These are phyloP conservation scores for Boletales sp. DNA, from an alignment of 768 basidiomycete genomes.

Conservation along the genomic window DNA sequence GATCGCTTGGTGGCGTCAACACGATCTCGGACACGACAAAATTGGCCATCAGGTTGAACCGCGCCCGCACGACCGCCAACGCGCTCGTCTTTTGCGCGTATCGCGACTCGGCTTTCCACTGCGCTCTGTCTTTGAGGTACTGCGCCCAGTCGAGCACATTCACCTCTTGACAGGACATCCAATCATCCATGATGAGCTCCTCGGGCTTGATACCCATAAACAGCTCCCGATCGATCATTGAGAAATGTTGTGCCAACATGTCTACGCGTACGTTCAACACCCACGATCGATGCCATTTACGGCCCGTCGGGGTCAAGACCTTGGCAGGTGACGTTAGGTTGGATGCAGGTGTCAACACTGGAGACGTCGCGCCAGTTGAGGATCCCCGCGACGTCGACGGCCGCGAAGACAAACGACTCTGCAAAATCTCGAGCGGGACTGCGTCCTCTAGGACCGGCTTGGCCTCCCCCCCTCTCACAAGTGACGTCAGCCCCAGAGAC, in stretches of 20 bases:
- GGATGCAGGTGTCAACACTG: conserved; percentile 8
- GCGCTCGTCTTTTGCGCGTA: conserved; percentile 64
- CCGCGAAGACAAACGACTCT: conserved; percentile 48
- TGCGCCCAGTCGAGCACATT: conserved; percentile 81
- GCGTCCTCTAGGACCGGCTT: conserved; percentile 58
- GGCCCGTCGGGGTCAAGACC: conserved; percentile 34
- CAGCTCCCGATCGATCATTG: conserved; percentile 85
- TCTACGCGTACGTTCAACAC: conserved; percentile 61
- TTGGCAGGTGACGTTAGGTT: conserved; percentile 30
- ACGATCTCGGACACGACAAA: conserved; percentile 82
- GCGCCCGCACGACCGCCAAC: conserved; percentile 67
- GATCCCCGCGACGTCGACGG: conserved; percentile 34
- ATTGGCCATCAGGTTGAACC: conserved; percentile 82
- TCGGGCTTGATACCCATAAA: conserved; percentile 85
- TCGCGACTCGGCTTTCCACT: conserved; percentile 61
- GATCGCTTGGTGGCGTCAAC: conserved; percentile 62
- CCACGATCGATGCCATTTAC: conserved; percentile 66
- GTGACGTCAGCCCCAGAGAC: conserved; percentile 19
- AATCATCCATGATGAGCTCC: conserved; percentile 76
- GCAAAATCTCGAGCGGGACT: conserved; percentile 63
- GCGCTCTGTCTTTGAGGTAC: conserved; percentile 72
- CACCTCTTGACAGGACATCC: conserved; percentile 57
- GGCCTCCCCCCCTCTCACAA: conserved; percentile 35
- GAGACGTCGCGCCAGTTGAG: conserved; percentile 14
- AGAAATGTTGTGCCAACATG: conserved; percentile 70